Evolutionary conservation across 768 basidiomycete genomes (phyloP).

Genomic region (Mycena chlorophos): DNA sequence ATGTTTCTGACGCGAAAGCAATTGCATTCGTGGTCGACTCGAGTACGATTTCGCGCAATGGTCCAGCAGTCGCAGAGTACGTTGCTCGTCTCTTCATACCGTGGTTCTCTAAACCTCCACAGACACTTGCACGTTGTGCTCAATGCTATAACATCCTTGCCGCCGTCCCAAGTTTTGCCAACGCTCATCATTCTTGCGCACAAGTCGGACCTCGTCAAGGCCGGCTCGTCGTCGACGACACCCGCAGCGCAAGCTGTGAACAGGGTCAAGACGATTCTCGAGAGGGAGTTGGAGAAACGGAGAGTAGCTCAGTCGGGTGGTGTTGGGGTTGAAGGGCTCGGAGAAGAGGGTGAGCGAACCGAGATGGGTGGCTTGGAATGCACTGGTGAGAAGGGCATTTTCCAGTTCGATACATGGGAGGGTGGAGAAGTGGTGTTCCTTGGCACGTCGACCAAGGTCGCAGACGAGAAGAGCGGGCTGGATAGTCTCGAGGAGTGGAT

Average conservation of each 20-base stretch:
- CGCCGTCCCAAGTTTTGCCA: slow-evolving; percentile 66
- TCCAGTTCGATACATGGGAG: slow-evolving; percentile 82
- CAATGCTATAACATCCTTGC: slow-evolving; percentile 67
- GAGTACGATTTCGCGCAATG: slow-evolving; percentile 75
- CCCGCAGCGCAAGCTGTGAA: slow-evolving; percentile 55
- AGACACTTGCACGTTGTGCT: slow-evolving; percentile 77
- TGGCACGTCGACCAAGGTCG: slow-evolving; percentile 51
- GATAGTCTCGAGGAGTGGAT: slow-evolving; percentile 50
- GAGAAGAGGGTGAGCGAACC: slow-evolving; percentile 61
- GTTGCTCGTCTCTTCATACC: slow-evolving; percentile 30
- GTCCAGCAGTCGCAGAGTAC: slow-evolving; percentile 76
- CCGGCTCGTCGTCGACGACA: slow-evolving; percentile 36
- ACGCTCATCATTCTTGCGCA: slow-evolving; percentile 70
- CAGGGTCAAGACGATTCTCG: slow-evolving; percentile 75
- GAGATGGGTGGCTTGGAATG: slow-evolving; percentile 80
- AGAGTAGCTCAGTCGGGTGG: slow-evolving; percentile 61
- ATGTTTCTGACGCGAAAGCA: slow-evolving; percentile 60
- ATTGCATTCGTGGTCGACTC: slow-evolving; percentile 81
- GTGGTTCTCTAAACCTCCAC: slow-evolving; percentile 12
- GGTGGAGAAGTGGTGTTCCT: slow-evolving; percentile 75
- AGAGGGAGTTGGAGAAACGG: slow-evolving; percentile 83
- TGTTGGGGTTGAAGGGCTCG: slow-evolving; percentile 72
- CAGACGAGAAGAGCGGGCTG: slow-evolving; percentile 47
- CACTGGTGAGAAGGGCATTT: slow-evolving; percentile 51
- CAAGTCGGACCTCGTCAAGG: slow-evolving; percentile 71